These are phyloP conservation scores for Pythium periplocum DNA, from an alignment of 352 stramenopile species.

Conservation along the genomic window DNA sequence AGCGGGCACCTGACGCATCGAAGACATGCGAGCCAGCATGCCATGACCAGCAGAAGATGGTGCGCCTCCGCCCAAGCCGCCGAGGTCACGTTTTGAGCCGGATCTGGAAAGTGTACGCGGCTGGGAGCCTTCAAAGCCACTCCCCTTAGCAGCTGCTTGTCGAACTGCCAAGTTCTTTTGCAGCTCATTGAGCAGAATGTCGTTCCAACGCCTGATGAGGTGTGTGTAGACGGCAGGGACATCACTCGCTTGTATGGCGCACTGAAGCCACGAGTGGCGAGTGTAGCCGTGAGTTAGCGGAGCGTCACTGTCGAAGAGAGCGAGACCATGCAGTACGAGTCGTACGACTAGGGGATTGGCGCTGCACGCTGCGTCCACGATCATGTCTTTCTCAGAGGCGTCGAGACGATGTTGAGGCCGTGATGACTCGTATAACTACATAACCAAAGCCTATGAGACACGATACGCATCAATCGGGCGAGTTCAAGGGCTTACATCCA, in stretches of 20 bases:
- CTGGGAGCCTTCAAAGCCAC: too few relatives aligned
- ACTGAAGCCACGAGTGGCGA: constrained; percentile 40
- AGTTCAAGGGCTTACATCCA: constrained; percentile 26
- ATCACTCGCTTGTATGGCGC: constrained; percentile 28
- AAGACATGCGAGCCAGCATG: constrained; percentile 10
- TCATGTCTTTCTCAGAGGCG: constrained; percentile 24
- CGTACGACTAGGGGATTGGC: constrained; percentile 65
- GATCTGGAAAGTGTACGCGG: too few relatives aligned
- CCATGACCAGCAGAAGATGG: too few relatives aligned
- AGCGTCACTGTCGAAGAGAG: constrained; percentile 28
- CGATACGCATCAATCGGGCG: too few relatives aligned
- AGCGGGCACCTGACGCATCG: not conserved
- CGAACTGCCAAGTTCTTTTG: constrained; percentile 12
- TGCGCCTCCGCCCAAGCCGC: too few relatives aligned
- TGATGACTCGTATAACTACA: too few relatives aligned
- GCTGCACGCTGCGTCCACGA: constrained; percentile 47
- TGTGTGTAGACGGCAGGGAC: constrained; percentile 54
- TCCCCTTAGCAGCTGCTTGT: constrained; percentile 4
- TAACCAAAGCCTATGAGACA: too few relatives aligned
- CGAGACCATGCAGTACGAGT: constrained; percentile 52
- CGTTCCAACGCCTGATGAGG: constrained; percentile 75
- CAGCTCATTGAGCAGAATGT: constrained; percentile 56
- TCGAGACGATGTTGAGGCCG: too few relatives aligned
- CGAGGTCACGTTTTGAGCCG: too few relatives aligned
- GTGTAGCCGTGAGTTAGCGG: constrained; percentile 11